A percentile compares a stretch with the other conserved stretches of the same genome.
phyloP scores from a whole-genome alignment of 768 basidiomycete species.

The Lactifluus pinguis region DNA sequence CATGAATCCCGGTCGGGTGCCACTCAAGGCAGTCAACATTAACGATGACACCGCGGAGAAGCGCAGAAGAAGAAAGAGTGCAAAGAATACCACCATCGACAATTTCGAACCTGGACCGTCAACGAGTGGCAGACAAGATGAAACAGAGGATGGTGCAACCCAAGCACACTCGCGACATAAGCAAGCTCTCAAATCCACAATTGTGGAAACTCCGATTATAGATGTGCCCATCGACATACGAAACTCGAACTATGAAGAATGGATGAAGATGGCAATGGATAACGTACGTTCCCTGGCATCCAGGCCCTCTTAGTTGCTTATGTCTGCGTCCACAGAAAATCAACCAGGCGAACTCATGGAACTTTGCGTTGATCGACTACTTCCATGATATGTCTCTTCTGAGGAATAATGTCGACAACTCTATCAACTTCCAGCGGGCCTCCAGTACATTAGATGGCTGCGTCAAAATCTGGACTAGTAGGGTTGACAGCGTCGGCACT shows the following conservation, averaged over 20 bases:
- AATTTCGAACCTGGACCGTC: constrained; percentile 51
- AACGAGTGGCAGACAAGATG: constrained; percentile 32
- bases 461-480: constrained; percentile 98
- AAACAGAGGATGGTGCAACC: constrained; percentile 32
- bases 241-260: constrained; percentile 92
- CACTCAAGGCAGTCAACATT: constrained; percentile 37
- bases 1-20: constrained; percentile 26
- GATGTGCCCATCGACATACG: constrained; percentile 73
- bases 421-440: constrained; percentile 98
- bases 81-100: constrained; percentile 48
- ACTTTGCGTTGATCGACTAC: constrained; percentile 95
- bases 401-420: constrained; percentile 86
- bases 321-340: constrained; percentile 74
- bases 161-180: constrained; percentile 40
- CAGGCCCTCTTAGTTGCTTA: constrained; percentile 2
- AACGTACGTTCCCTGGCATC: constrained; percentile 46
- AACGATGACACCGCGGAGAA: constrained; percentile 90
- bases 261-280: constrained; percentile 99
- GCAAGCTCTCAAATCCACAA: constrained; percentile 45
- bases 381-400: constrained; percentile 97
- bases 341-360: constrained; percentile 95
- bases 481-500: constrained; percentile 93
- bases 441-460: constrained; percentile 96
- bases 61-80: constrained; percentile 70
- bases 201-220: constrained; percentile 46